Evolutionary conservation across 495 filamentous ascomycete species (phyloP), one percentile per base, ranked within the genome.

Genomic region (Xylaria intraflava): DNA sequence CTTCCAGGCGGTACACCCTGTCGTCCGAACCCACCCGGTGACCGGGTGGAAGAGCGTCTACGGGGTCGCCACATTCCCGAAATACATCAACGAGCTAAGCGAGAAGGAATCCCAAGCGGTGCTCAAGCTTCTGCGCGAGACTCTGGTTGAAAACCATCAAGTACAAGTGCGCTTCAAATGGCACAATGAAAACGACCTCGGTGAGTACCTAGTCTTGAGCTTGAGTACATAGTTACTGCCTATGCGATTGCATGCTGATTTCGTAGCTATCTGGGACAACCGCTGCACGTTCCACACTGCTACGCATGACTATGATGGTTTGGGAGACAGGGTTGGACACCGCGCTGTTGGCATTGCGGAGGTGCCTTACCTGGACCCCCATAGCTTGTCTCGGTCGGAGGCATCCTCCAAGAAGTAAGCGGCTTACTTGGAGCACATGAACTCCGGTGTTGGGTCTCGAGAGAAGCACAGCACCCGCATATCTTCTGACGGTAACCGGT

Each of bases 221-320:
- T n/a, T n/a, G n/a, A n/a, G n/a, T n/a, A n/a, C n/a, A n/a, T n/a
- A n/a, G n/a, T n/a, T n/a, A n/a, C n/a, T n/a, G n/a, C n/a, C n/a
- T n/a, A n/a, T n/a, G n/a, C n/a, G n/a, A n/a, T n/a, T n/a, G n/a
- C n/a, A n/a, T n/a, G n/a, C n/a, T n/a, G n/a, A n/a, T n/a, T n/a
- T n/a, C n/a, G n/a, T n/a, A n/a, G n/a, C 87, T 0, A 89, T 92
- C 57, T 92, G 88, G 87, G 88, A 90, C 64, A 90, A 90, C 56
- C 69, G 87, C 7, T 80, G 76, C 33, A 77, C 79, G 0, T 89
- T 82, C 64, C 87, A 90, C 58, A 76, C 79, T 3, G 85, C 86
- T 0, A 90, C 86, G 2, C 82, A 75, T 40, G 88, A 90, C 63
- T 88, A 78, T 53, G 56, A 75, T 5, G 78, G 69, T 0, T 62